A percentile compares a stretch with the other conserved stretches of the same genome.
Conservation (phyloP, 352 stramenopile species). For the Globisporangium cylindrosporum region DNA sequence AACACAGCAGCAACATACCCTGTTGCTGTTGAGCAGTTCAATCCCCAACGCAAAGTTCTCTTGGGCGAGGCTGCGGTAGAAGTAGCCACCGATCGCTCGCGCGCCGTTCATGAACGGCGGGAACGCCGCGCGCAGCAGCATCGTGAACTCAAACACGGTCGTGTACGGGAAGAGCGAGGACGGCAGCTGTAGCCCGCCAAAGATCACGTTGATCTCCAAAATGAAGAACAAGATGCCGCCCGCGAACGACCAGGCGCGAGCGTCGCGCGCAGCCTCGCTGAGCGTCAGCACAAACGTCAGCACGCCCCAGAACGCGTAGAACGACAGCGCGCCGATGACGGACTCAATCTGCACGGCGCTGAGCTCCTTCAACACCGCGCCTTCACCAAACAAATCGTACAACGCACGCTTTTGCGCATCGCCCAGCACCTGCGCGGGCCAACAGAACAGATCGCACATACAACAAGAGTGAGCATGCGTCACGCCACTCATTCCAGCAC, state of each 20-base stretch:
- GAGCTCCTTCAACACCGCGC: slow-evolving; percentile 86
- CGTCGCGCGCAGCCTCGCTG: slow-evolving; percentile 83
- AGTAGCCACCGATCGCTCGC: slow-evolving; percentile 92
- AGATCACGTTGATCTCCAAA: slow-evolving; percentile 91
- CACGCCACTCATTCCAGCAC: background rate
- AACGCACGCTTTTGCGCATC: slow-evolving; percentile 92
- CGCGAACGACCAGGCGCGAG: slow-evolving; percentile 93
- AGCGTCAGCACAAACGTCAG: slow-evolving; percentile 95
- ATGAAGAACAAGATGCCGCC: slow-evolving; percentile 93
- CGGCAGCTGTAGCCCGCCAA: slow-evolving; percentile 53
- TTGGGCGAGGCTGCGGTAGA: slow-evolving; percentile 66
- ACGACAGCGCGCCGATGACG: slow-evolving; percentile 91
- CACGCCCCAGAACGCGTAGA: slow-evolving; percentile 95
- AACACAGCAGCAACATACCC: slow-evolving; percentile 27
- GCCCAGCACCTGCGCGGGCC: slow-evolving; percentile 37
- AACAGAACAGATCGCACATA: slow-evolving; percentile 1
- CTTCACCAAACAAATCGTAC: slow-evolving; percentile 96
- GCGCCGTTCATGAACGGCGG: slow-evolving; percentile 96
- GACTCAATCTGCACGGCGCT: slow-evolving; percentile 87
- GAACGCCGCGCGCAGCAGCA: slow-evolving; percentile 92
- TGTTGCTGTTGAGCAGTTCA: slow-evolving; percentile 80
- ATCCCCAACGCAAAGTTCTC: slow-evolving; percentile 75
- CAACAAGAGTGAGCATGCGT: background rate
- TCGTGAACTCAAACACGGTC: slow-evolving; percentile 91
- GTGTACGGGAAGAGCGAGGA: slow-evolving; percentile 68